phyloP scores from a whole-genome alignment of 305 asterid genomes.

The Fraxinus nigra region DNA sequence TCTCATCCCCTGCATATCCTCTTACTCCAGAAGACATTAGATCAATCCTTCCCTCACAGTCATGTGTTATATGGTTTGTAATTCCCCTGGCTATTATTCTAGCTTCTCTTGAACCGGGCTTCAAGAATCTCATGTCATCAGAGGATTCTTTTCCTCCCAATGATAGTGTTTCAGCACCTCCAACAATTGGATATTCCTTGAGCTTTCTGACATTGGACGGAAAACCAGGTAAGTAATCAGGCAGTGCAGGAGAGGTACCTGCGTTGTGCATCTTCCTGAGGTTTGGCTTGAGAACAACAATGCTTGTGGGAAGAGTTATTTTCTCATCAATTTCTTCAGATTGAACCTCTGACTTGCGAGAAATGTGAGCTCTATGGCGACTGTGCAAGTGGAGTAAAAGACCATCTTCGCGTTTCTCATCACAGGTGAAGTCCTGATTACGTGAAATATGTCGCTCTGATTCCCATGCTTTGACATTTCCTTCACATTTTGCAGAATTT shows the following conservation, averaged over 20 bases:
- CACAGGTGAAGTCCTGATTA: slow-evolving; percentile 34
- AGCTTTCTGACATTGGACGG: slow-evolving; percentile 35
- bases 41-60: slow-evolving; percentile 38
- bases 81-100: slow-evolving; percentile 64
- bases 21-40: slow-evolving; percentile 38
- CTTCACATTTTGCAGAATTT: slow-evolving; percentile 45
- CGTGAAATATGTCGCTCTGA: slow-evolving; percentile 37
- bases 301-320: slow-evolving; percentile 63
- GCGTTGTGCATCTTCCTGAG: slow-evolving; percentile 41
- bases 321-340: slow-evolving; percentile 40
- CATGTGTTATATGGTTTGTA: slow-evolving; percentile 57
- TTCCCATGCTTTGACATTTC: slow-evolving; percentile 47
- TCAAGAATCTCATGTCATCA: slow-evolving; percentile 31
- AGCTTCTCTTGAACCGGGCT: slow-evolving; percentile 53
- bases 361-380: slow-evolving; percentile 35
- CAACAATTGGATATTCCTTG: slow-evolving; percentile 31
- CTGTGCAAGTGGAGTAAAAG: slow-evolving; percentile 57
- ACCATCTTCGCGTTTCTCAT: slow-evolving; percentile 66
- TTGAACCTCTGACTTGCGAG: slow-evolving; percentile 39
- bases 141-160: slow-evolving; percentile 38
- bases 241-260: slow-evolving; percentile 35
- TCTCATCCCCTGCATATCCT: slow-evolving; percentile 91
- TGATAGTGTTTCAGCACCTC: slow-evolving; percentile 32
- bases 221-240: slow-evolving; percentile 36
- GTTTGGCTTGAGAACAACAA: slow-evolving; percentile 85